A percentile compares a stretch with the other conserved stretches of the same genome.
Evolutionary conservation across 495 filamentous ascomycete species (phyloP).

Genomic region (Clohesyomyces aquaticus): DNA sequence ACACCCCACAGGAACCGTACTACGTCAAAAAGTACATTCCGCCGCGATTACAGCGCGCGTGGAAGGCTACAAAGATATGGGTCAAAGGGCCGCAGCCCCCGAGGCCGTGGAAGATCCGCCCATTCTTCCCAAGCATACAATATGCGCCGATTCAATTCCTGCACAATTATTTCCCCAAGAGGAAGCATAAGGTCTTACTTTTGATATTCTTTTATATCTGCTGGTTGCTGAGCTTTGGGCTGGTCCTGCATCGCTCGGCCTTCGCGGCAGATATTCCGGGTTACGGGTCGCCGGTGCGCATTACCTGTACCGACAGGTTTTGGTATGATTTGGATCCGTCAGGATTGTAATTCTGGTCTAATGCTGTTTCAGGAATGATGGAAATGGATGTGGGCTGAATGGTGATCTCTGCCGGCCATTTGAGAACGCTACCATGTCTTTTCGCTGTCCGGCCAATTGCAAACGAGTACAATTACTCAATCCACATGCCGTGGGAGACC

Average conservation of each 20-base stretch:
- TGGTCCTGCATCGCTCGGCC: conserved; percentile 48
- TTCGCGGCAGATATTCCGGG: conserved; percentile 47
- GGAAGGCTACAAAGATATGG: conserved; percentile 43
- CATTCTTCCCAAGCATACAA: conserved; percentile 47
- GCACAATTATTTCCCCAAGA: conserved; percentile 48
- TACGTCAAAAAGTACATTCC: conserved; percentile 41
- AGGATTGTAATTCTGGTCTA: not conserved
- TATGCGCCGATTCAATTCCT: conserved; percentile 45
- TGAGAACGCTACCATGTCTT: conserved; percentile 45
- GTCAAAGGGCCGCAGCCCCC: conserved; percentile 50
- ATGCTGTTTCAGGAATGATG: conserved; percentile 36
- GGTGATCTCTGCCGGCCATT: conserved; percentile 51
- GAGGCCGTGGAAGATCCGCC: conserved; percentile 47
- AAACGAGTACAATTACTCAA: conserved; percentile 44
- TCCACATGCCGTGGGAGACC: conserved; percentile 49
- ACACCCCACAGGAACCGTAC: conserved; percentile 26
- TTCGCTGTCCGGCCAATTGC: conserved; percentile 52
- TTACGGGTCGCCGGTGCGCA: conserved; percentile 49
- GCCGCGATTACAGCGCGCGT: conserved; percentile 37
- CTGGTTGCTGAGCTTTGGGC: conserved; percentile 47
- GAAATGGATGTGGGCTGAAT: conserved; percentile 53
- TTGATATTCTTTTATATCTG: conserved; percentile 46
- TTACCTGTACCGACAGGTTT: conserved; percentile 56
- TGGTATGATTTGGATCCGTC: conserved; percentile 49
- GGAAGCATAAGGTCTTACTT: conserved; percentile 44